Conservation (phyloP, 2,329 filamentous ascomycete species). For the Aspergillus sp. region DNA sequence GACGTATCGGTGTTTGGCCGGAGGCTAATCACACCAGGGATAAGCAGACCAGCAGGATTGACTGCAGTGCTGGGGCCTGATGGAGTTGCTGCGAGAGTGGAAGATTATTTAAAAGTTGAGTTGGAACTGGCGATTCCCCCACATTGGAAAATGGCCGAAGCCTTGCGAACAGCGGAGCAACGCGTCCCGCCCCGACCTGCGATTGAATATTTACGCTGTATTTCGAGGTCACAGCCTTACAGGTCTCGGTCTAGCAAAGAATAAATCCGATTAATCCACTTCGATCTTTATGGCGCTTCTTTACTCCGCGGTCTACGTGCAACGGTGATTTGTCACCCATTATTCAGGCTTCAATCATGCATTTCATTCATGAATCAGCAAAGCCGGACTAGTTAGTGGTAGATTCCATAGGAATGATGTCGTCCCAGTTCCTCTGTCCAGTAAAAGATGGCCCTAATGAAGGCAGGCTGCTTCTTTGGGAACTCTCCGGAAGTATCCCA, state of each 20-base stretch:
- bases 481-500: neutral
- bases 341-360: neutral
- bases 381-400: no score
- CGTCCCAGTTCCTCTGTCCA: neutral
- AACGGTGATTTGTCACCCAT: neutral
- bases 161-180: neutral
- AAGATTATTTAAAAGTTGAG: neutral
- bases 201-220: neutral
- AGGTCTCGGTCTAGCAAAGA: neutral
- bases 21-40: neutral
- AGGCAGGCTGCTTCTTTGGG: neutral
- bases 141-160: constrained; percentile 4
- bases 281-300: neutral
- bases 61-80: neutral
- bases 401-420: neutral
- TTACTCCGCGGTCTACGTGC: neutral
- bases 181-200: neutral
- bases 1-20: constrained; percentile 30
- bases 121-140: neutral
- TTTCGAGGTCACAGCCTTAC: neutral
- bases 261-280: neutral
- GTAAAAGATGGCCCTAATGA: neutral
- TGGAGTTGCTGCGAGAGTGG: neutral
- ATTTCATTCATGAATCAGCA: neutral
- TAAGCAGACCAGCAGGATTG: constrained; percentile 5